Base-by-base conservation (phyloP, 2,329 filamentous ascomycete genomes). In the Penicillium sp. region DNA sequence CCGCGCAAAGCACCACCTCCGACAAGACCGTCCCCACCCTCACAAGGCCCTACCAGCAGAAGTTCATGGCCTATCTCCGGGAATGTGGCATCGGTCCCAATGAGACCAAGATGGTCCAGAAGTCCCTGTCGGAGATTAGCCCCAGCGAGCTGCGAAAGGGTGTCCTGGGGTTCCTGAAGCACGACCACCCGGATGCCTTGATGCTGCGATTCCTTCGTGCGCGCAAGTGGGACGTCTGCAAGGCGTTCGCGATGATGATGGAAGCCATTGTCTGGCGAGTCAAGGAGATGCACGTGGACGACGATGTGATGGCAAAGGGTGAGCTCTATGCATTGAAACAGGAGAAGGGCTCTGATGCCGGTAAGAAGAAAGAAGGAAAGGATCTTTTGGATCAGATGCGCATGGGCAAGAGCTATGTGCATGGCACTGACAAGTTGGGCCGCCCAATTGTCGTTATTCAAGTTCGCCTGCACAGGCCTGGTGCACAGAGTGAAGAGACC, bases 141-240 rank as follows among this genome's bases (percentile, higher is more conserved):
- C 89, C 92, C 0, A 89, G 92, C 65, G 82, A 88, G 43, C 84
- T 97, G 60, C 85, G 91, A 45, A 79, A 81, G 25, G 87, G 91
- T 0, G 87, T 97, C 67, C 96, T 93, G n/a, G 55, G 56, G 15
- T 22, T 48, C 18, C 22, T 57, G 23, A 57, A 57, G 41, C 55
- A 57, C 15, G 55, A 57, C n/a, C 42, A 54, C 70, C 94, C 94
- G 0, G 94, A 99, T 75, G 89, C 88, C 2, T 79, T 95, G 22
- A 77, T 93, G n/a, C 77, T 96, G 55, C 86, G 92, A 37, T 96
- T 96, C 73, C 79, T 96, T 53, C 82, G 92, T 49, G 92, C 92
- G n/a, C 83, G 92, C 43, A 96, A 96, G 75, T 99, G 94, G 94
- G 91, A 99, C 69, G 86, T 96, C 20, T 88, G 96, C 49, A 92